Evolutionary conservation across 2,329 filamentous ascomycete genomes (phyloP).

Genomic region (Botryotinia convoluta): DNA sequence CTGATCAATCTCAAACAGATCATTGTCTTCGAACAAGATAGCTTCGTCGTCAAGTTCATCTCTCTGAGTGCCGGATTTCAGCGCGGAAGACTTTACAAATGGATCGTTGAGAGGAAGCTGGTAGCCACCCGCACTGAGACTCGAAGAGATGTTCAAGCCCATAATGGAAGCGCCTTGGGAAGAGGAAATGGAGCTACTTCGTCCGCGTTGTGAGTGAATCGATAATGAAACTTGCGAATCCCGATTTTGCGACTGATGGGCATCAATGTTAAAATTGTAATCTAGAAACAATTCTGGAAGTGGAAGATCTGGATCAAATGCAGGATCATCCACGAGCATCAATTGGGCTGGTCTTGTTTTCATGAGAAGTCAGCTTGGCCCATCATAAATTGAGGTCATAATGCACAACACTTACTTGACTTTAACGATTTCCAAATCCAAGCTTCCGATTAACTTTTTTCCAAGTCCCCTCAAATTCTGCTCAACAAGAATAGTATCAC

Average conservation of each 20-base stretch:
- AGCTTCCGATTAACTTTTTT: conserved; percentile 52
- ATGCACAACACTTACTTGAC: conserved; percentile 55
- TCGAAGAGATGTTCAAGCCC: conserved; percentile 49
- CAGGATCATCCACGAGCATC: conserved; percentile 76
- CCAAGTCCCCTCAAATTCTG: conserved; percentile 69
- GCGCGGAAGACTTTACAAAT: conserved; percentile 37
- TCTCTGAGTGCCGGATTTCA: conserved; percentile 36
- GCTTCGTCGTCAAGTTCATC: conserved; percentile 37
- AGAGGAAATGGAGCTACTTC: conserved; percentile 27
- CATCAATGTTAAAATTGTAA: conserved; percentile 40
- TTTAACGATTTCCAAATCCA: conserved; percentile 61
- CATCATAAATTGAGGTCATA: conserved; percentile 9
- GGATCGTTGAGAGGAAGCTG: conserved; percentile 33
- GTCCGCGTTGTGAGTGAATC: conserved; percentile 30
- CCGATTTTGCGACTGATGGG: conserved; percentile 28
- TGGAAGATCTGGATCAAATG: conserved; percentile 67
- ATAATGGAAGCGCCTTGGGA: conserved; percentile 31
- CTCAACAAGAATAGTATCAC: conserved; percentile 69
- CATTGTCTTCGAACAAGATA: conserved; percentile 37
- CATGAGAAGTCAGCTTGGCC: neutral
- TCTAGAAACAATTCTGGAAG: conserved; percentile 59
- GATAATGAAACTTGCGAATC: conserved; percentile 38
- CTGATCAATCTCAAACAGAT: conserved; percentile 57
- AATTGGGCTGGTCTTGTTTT: conserved; percentile 67
- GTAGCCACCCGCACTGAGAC: conserved; percentile 42